Base-by-base conservation (phyloP, 2,329 filamentous ascomycete species). In the Pseudogymnoascus sp. region DNA sequence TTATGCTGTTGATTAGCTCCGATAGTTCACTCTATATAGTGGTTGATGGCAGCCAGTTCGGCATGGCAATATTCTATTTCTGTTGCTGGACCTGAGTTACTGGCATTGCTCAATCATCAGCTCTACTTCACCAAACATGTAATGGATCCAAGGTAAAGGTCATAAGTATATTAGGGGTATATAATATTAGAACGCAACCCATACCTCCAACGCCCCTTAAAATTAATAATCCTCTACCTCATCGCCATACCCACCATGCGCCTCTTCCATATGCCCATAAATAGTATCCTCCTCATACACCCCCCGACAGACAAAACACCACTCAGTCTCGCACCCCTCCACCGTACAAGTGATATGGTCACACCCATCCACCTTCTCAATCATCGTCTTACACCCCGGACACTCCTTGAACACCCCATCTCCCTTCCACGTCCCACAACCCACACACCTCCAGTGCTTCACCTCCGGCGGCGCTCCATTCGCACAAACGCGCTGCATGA, bases 241-340 rank as follows among this genome's bases (percentile, higher is more conserved):
- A 31, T 19, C n/a, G 12, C 5, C 8, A 16, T 11, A 10, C 46
- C 75, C 75, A 0, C 71, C 72, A 65, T 78, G 76, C 19, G 62
- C 71, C 10, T 41, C 19, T 4, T 56, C 61, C 67, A 80, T 75
- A 63, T 80, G 78, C 1, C 33, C 10, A 64, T 79, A 80, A 24
- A 80, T 76, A 2, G 65, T 56, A 0, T 50, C 38, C 2, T 60
- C 59, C 3, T 65, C 64, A 11, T 70, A 71, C 14, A 66, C 65
- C 64, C 71, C 64, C 0, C 77, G 75, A 65, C 75, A 79, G 10
- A 71, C 69, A 71, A 73, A 79, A 62, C 77, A 79, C 77, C 77
- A 79, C 63, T 78, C 73, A 14, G 66, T 68, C 2, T 69, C 67
- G 37, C 74, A 76, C 7, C 63, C 53, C 5, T 64, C 65, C 19